These are phyloP conservation scores for Colletotrichum incanum DNA, from an alignment of 2,329 filamentous ascomycete species.

Conservation along the genomic window DNA sequence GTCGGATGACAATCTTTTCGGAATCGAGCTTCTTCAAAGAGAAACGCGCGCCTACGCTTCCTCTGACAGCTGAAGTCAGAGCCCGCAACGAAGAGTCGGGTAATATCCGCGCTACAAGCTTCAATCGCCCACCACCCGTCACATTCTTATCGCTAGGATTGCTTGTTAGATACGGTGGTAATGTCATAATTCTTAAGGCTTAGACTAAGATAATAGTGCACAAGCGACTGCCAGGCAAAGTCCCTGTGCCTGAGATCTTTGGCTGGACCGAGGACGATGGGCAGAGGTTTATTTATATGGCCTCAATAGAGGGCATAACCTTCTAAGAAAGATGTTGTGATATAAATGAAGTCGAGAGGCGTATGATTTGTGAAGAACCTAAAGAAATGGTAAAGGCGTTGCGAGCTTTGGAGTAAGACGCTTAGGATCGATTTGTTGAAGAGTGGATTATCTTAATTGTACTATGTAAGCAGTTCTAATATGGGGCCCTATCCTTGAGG, in stretches of 20 bases:
- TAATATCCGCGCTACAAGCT: neutral
- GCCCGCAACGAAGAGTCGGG: neutral
- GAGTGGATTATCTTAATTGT: neutral
- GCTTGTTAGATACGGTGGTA: neutral
- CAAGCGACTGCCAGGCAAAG: neutral
- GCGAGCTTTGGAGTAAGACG: neutral
- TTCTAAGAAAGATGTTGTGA: neutral
- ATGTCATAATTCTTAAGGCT: neutral
- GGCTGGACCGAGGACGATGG: neutral
- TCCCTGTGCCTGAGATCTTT: slow-evolving; percentile 4
- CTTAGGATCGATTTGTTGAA: neutral
- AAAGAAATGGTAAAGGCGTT: neutral
- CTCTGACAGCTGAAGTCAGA: slow-evolving; percentile 1
- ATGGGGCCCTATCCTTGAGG: neutral
- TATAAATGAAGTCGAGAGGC: neutral
- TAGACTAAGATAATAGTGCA: neutral
- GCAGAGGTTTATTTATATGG: slow-evolving; percentile 4
- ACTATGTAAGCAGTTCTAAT: neutral
- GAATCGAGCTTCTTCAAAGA: neutral
- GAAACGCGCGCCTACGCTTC: neutral
- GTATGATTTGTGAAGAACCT: neutral
- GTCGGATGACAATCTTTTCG: neutral
- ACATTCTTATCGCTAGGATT: neutral
- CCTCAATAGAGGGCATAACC: neutral
- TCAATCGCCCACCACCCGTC: neutral